phyloP scores from a whole-genome alignment of 2,329 filamentous ascomycete genomes.

The Hortaea werneckii region DNA sequence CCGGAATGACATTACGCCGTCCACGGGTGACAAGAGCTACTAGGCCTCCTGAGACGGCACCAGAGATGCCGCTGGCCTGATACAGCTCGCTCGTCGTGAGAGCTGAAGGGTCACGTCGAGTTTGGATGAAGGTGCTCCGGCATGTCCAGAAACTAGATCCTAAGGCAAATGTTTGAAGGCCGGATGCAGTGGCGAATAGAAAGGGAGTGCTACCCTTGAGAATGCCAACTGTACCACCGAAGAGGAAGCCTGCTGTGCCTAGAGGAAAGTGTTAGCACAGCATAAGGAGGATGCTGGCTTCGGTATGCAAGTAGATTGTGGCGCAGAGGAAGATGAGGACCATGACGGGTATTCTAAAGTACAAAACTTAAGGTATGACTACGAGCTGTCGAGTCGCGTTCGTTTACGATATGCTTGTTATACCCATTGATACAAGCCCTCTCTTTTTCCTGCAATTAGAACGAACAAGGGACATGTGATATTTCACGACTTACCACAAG shows the following conservation, averaged over 20 bases:
- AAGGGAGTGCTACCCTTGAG: constrained; percentile 55
- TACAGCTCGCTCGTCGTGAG: constrained; percentile 11
- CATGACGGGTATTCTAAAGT: too few relatives aligned
- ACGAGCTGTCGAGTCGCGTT: neutral
- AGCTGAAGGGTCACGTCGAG: constrained; percentile 1
- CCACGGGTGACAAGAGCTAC: constrained; percentile 50
- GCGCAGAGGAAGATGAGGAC: too few relatives aligned
- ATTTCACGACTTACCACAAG: constrained; percentile 19
- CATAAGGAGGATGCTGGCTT: neutral
- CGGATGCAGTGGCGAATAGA: constrained; percentile 61
- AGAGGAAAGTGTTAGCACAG: neutral
- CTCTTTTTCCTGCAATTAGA: too few relatives aligned
- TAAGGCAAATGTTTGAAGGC: constrained; percentile 71
- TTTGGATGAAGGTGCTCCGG: constrained; percentile 30
- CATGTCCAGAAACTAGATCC: constrained; percentile 67
- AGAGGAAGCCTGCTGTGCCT: constrained; percentile 57
- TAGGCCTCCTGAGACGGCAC: constrained; percentile 51
- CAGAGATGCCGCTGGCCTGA: constrained; percentile 59
- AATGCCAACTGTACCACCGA: constrained; percentile 37
- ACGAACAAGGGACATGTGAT: too few relatives aligned
- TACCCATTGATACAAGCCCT: too few relatives aligned
- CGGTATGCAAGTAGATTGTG: neutral
- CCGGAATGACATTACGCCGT: constrained; percentile 45
- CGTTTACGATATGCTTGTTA: too few relatives aligned
- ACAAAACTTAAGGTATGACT: too few relatives aligned